Conservation (phyloP, 2,329 filamentous ascomycete species). For the Botryotinia calthae region DNA sequence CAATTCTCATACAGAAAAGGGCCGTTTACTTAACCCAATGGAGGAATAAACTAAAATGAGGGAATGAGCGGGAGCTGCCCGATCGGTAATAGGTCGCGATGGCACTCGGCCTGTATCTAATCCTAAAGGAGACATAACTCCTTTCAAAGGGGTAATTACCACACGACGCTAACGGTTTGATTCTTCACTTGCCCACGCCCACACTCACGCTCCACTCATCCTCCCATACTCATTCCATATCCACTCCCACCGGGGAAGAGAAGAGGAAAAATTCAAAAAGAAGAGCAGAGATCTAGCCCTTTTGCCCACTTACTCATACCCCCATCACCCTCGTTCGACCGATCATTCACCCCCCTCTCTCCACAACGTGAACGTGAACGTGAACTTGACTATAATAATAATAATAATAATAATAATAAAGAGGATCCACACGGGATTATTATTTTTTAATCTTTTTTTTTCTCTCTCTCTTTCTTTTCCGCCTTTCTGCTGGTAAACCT, state of each 20-base stretch:
- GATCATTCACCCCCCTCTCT: not conserved
- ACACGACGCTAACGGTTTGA: not conserved
- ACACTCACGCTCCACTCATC: not conserved
- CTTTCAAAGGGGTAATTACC: not conserved
- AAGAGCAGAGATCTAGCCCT: slow-evolving; percentile 6
- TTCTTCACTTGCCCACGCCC: not conserved
- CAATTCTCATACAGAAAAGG: accelerated
- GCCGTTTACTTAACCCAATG: not conserved
- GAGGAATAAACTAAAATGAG: not conserved
- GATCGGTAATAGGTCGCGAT: not conserved
- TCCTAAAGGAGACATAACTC: not conserved
- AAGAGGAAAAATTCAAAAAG: not conserved
- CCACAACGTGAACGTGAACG: too few relatives aligned
- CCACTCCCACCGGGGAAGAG: slow-evolving; percentile 17
- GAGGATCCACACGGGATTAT: not conserved
- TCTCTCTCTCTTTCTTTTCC: not conserved
- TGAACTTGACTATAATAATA: not conserved
- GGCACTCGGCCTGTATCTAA: accelerated
- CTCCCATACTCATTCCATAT: not conserved
- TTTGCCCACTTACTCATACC: not conserved
- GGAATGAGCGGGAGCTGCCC: not conserved
- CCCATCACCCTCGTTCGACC: not conserved
- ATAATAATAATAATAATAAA: too few relatives aligned
- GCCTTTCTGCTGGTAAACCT: slow-evolving; percentile 7
- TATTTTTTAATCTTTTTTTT: not conserved